phyloP scores from a whole-genome alignment of 257 asterid species.

The Salvia miltiorrhiza region DNA sequence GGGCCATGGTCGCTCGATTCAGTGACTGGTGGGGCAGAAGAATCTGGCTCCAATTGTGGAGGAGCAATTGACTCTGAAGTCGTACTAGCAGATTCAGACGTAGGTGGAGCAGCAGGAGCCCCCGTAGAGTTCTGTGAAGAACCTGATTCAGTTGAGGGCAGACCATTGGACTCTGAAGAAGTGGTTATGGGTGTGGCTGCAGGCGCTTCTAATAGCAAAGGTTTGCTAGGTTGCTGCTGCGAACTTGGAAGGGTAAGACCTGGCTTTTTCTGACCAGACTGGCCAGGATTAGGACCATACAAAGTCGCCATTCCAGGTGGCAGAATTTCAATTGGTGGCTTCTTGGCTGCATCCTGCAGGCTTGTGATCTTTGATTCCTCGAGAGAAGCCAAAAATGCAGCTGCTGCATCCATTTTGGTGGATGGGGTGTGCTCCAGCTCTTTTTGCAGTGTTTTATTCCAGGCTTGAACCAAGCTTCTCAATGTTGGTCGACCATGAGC shows the following conservation, averaged over 20 bases:
- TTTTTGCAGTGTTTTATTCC: slow-evolving; percentile 85
- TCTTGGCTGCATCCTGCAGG: slow-evolving; percentile 91
- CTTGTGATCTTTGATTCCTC: slow-evolving; percentile 94
- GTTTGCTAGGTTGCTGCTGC: slow-evolving; percentile 63
- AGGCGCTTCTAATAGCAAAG: slow-evolving; percentile 63
- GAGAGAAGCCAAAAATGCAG: slow-evolving; percentile 92
- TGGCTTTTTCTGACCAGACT: slow-evolving; percentile 57
- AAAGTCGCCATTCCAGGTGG: slow-evolving; percentile 97
- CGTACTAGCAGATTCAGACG: slow-evolving; percentile 32
- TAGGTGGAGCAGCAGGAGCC: slow-evolving; percentile 32
- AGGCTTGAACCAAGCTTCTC: slow-evolving; percentile 84
- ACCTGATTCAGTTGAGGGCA: slow-evolving; percentile 29
- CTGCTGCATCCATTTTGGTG: slow-evolving; percentile 83
- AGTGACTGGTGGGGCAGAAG: slow-evolving; percentile 29
- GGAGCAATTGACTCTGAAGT: slow-evolving; percentile 37
- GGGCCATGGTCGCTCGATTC: slow-evolving; percentile 26
- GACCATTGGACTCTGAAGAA: slow-evolving; percentile 30
- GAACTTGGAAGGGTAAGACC: slow-evolving; percentile 42
- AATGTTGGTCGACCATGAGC: slow-evolving; percentile 94
- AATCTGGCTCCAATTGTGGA: slow-evolving; percentile 25
- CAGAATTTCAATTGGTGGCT: slow-evolving; percentile 88
- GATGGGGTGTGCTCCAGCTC: slow-evolving; percentile 78
- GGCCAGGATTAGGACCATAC: slow-evolving; percentile 95
- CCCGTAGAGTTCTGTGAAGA: slow-evolving; percentile 26
- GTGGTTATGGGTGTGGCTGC: slow-evolving; percentile 33